Evolutionary conservation across 169 alveolate genomes (phyloP).

Genomic region (Cryptosporidium ubiquitum): DNA sequence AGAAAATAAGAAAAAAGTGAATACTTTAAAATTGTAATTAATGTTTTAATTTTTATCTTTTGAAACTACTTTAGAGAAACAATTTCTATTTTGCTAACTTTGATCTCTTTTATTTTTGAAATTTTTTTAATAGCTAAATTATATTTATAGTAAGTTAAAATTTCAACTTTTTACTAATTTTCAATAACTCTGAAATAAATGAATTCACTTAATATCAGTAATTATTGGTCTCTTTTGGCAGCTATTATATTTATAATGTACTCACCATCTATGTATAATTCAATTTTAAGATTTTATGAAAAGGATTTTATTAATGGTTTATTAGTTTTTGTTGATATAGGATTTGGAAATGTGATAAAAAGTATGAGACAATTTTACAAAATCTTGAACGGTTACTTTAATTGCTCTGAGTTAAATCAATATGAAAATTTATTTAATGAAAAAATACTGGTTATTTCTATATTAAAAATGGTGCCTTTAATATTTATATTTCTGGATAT

Average conservation of each 20-base stretch:
- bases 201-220: background rate
- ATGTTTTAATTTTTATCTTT: background rate
- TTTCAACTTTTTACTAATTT: background rate
- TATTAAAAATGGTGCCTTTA: conserved; percentile 34
- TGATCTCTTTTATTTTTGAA: conserved; percentile 31
- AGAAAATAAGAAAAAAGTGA: background rate
- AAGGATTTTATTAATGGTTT: background rate
- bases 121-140: background rate
- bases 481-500: conserved; percentile 32
- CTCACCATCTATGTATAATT: conserved; percentile 39
- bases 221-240: conserved; percentile 14
- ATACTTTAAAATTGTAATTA: too few species aligned
- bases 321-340: conserved; percentile 16
- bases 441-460: conserved; percentile 6
- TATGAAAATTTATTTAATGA: conserved; percentile 39
- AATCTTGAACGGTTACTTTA: background rate
- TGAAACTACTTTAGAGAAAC: conserved; percentile 1
- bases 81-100: background rate
- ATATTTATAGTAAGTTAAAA: conserved; percentile 36
- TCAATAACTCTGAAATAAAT: background rate
- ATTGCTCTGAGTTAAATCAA: conserved; percentile 17
- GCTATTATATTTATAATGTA: background rate
- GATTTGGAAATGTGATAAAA: conserved; percentile 5
- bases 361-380: background rate
- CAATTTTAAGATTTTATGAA: conserved; percentile 15